phyloP scores from a whole-genome alignment of 1,284 basidiomycete species.

The Puccinia horiana region DNA sequence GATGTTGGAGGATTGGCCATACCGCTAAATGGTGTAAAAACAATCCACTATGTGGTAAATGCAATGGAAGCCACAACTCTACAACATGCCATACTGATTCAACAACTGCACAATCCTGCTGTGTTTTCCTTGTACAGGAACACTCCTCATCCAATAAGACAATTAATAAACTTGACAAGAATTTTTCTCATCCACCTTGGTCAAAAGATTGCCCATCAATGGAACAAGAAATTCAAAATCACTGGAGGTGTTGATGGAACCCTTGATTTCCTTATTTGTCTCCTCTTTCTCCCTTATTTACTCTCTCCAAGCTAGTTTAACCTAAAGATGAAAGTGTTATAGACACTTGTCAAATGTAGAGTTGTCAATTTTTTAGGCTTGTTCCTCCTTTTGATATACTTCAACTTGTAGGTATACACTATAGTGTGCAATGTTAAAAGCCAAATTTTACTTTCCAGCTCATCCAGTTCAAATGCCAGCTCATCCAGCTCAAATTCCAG shows the following conservation, averaged over 20 bases:
- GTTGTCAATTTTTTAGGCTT: no score
- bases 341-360: no score
- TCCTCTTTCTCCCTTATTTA: background rate
- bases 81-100: background rate
- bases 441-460: no score
- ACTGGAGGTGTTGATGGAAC: background rate
- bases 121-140: background rate
- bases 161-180: background rate
- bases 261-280: background rate
- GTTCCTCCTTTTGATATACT: no score
- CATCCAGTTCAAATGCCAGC: no score
- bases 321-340: no score
- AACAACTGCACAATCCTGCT: background rate
- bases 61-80: background rate
- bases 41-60: background rate
- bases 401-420: no score
- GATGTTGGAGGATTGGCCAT: background rate
- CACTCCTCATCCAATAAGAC: background rate
- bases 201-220: background rate
- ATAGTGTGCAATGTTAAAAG: no score
- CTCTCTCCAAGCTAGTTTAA: no score
- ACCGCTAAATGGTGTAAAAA: background rate
- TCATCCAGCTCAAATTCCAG: no score
- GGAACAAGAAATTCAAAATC: background rate
- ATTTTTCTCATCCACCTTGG: background rate